These are phyloP conservation scores for Ceratopteris richardii DNA, from an alignment of 75 land plant genomes.

Conservation along the genomic window DNA sequence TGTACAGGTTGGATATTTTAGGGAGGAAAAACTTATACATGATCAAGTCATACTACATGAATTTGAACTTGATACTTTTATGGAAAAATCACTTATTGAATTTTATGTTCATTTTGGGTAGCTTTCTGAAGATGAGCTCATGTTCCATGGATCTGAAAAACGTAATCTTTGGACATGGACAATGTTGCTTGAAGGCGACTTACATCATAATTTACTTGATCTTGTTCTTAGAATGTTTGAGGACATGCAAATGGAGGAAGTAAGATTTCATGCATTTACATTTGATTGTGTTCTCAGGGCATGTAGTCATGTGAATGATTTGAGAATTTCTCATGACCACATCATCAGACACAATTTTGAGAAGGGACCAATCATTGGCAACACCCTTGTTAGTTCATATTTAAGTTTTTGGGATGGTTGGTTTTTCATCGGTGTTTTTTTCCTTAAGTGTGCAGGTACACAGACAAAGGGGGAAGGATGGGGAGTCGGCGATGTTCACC, in stretches of 20 bases:
- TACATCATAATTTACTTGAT: constrained; percentile 15
- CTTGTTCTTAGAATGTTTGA: constrained; percentile 35
- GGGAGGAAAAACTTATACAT: constrained; percentile 8
- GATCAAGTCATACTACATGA: constrained; percentile 5
- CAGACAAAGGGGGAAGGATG: no score
- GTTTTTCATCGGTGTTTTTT: no score
- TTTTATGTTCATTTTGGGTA: constrained; percentile 14
- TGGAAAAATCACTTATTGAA: constrained; percentile 6
- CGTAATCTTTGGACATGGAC: constrained; percentile 48
- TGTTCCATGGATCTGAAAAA: constrained; percentile 11
- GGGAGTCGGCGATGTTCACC: no score
- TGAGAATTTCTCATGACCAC: constrained; percentile 33
- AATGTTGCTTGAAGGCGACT: constrained; percentile 37
- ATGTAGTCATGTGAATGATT: constrained; percentile 31
- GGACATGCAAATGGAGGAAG: constrained; percentile 27
- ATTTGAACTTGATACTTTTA: not conserved
- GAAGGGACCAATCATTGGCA: constrained; percentile 19
- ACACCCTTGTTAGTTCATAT: constrained; percentile 48
- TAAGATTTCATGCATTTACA: constrained; percentile 30
- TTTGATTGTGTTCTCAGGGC: constrained; percentile 26
- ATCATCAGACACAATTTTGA: constrained; percentile 22
- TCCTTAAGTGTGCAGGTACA: no score
- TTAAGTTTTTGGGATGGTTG: no score
- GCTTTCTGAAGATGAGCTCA: not conserved
- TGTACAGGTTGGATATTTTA: not conserved